Conservation (phyloP, 23 red algal species). For the Pyropia haitanensis region DNA sequence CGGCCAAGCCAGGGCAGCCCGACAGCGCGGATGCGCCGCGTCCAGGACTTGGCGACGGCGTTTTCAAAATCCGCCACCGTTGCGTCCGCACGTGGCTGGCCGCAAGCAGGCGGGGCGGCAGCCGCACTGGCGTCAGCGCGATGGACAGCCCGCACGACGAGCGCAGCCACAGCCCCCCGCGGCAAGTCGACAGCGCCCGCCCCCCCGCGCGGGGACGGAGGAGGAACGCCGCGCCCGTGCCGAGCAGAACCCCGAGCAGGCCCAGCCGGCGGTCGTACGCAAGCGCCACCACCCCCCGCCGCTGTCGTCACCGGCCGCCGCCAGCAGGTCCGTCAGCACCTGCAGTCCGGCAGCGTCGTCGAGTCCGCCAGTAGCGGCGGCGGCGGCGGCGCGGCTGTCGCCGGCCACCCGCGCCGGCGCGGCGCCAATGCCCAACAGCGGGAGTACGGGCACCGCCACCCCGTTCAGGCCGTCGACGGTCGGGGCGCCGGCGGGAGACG, state of each 20-base stretch:
- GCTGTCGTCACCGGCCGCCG: constrained; percentile 4
- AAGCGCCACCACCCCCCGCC: constrained; percentile 25
- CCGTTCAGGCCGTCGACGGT: no score
- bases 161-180: constrained; percentile 54
- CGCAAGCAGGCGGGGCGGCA: constrained; percentile 36
- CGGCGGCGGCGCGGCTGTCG: no score
- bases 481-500: no score
- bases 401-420: no score
- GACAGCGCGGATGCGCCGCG: no score
- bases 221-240: constrained; percentile 29
- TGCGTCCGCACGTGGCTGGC: constrained; percentile 54
- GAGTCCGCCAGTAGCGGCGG: no score
- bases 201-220: constrained; percentile 25
- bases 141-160: constrained; percentile 30
- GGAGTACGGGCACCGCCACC: no score
- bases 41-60: constrained; percentile 1
- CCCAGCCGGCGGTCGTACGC: constrained; percentile 30
- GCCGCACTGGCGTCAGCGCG: constrained; percentile 51
- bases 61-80: constrained; percentile 78
- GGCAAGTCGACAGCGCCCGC: constrained; percentile 16
- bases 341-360: neutral
- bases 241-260: constrained; percentile 32
- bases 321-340: constrained; percentile 11
- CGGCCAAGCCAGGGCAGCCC: constrained; percentile 54
- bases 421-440: no score